These are phyloP conservation scores for Sphenostylis stenocarpa DNA, from an alignment of 306 rosid species.

Conservation along the genomic window DNA sequence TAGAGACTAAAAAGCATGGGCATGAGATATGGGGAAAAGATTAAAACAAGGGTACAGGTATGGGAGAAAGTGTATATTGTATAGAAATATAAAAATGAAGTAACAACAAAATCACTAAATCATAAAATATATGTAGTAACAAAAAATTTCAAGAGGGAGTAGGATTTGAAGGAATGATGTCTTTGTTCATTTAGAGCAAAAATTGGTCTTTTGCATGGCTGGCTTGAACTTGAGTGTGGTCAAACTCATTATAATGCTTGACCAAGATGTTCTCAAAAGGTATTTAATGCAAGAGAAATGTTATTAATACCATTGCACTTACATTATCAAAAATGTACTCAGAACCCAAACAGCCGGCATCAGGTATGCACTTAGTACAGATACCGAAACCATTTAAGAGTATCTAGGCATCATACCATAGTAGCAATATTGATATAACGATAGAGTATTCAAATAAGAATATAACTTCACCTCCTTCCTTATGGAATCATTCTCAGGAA, in stretches of 20 bases:
- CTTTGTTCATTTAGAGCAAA: slow-evolving; percentile 10
- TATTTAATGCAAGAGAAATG: not conserved
- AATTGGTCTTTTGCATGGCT: slow-evolving; percentile 5
- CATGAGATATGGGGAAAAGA: not conserved
- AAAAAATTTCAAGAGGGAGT: not conserved
- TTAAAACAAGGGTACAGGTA: slow-evolving; percentile 3
- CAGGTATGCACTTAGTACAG: not conserved
- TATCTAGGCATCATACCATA: slow-evolving; percentile 9
- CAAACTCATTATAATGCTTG: slow-evolving; percentile 12
- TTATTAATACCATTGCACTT: not conserved
- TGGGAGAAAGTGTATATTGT: not conserved
- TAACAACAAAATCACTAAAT: not conserved
- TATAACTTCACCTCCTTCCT: slow-evolving; percentile 65
- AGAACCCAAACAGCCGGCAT: not conserved
- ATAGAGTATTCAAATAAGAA: slow-evolving; percentile 21
- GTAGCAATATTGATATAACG: slow-evolving; percentile 2
- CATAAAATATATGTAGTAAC: not conserved
- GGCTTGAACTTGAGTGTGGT: not conserved
- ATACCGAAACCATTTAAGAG: not conserved
- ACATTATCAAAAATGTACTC: not conserved
- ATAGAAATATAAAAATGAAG: not conserved
- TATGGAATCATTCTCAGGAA: slow-evolving; percentile 58
- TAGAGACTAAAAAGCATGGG: slow-evolving; percentile 25
- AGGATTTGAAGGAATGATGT: not conserved
- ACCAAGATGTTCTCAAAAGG: slow-evolving; percentile 7